Conservation (phyloP, 331 rosid species). For the Pyracantha coccinea region DNA sequence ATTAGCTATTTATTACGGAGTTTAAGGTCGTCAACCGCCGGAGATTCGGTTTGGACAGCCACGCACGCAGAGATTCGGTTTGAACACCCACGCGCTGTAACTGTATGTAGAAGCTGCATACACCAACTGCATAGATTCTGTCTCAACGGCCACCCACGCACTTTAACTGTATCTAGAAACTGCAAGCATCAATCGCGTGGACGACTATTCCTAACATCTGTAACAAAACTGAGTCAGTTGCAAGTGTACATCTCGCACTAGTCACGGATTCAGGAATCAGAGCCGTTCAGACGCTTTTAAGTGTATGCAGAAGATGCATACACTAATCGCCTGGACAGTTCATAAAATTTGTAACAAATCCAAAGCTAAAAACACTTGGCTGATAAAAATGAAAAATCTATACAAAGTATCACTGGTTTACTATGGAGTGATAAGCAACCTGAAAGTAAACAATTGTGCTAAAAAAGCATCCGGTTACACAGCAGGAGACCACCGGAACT, state of each 20-base stretch:
- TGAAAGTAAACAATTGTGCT: constrained; percentile 7
- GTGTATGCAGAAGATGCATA: neutral
- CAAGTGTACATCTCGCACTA: neutral
- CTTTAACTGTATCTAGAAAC: neutral
- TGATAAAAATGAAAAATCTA: neutral
- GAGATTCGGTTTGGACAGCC: neutral
- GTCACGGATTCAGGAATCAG: neutral
- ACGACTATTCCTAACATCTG: neutral
- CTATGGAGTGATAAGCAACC: neutral
- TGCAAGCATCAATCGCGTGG: neutral
- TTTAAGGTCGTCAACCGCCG: neutral
- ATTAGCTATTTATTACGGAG: neutral
- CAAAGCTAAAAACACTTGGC: neutral
- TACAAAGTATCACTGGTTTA: constrained; percentile 20
- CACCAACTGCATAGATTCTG: neutral
- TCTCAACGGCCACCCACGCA: neutral
- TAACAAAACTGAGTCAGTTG: neutral
- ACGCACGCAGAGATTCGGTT: no score
- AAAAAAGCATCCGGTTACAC: constrained; percentile 46
- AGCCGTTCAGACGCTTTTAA: neutral
- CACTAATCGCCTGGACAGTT: neutral
- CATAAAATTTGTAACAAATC: neutral
- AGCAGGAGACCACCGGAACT: constrained; percentile 54
- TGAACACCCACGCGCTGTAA: no score
- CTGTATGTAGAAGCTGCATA: no score